Base-by-base conservation (phyloP, 768 basidiomycete genomes). In the Lentinula aciculospora region DNA sequence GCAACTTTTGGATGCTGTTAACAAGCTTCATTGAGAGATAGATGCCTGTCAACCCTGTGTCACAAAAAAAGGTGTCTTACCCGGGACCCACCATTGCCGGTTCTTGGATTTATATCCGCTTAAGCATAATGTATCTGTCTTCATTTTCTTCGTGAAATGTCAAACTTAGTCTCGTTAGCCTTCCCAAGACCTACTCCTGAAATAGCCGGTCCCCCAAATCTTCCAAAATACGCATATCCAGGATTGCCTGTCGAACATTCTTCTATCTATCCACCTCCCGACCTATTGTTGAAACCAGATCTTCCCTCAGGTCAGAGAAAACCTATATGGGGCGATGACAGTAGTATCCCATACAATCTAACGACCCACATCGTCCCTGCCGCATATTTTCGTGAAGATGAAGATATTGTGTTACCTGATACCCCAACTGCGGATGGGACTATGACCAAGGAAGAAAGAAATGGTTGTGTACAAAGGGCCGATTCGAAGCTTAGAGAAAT, bases 281-380 rank as follows among this genome's bases (percentile, higher is more conserved):
- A 44, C 2, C 19, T 21, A 3, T n/a, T 34, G 7, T n/a, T 19
- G 10, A 44, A 32, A 25, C 54, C 54, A 6, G 19, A 29, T 25
- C 56, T 57, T 17, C 56, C 56, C 17, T 32, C 45, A 15, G 21
- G 17, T 9, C 56, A 57, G 27, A 48, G 56, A 37, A 40, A 48
- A 47, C 56, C 56, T 29, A 48, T 57, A 36, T 57, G 56, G 56
- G 27, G n/a, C 8, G 36, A 48, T 27, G 56, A 57, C 21, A 17
- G 34, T 21, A 17, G 46, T 31, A 57, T 57, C 7, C 56, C 56
- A 3, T 84, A 74, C 60, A 71, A 68, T 5, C 63, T 84, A 1
- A 74, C 78, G 1, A 83, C 83, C 0, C 84, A 86, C 59, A 58
- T 86, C 25, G 63, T 84, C 17, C 82, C 84, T 5, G 80, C 82